Evolutionary conservation across 2,329 filamentous ascomycete genomes (phyloP).

Genomic region (Diaporthe sp.): DNA sequence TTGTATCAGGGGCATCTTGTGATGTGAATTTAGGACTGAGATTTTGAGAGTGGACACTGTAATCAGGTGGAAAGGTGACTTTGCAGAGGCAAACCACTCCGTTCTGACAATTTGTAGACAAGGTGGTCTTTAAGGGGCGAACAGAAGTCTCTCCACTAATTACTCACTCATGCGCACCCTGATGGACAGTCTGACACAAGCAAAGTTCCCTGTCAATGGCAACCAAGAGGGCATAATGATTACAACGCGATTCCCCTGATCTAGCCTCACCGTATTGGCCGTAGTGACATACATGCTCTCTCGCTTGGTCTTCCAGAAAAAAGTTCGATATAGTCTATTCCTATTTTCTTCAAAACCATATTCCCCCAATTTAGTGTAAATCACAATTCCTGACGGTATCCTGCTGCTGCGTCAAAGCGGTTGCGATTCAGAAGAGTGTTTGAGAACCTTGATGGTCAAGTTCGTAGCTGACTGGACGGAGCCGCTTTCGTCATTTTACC

Average conservation of each 20-base stretch:
- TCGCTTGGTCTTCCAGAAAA: neutral
- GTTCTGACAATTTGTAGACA: neutral
- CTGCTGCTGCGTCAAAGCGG: neutral
- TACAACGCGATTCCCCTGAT: neutral
- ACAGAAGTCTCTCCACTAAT: no score
- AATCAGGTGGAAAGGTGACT: neutral
- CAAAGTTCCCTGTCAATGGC: neutral
- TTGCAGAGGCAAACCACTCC: no score
- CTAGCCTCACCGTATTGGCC: neutral
- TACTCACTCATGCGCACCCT: neutral
- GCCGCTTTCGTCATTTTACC: conserved; percentile 12
- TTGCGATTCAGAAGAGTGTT: neutral
- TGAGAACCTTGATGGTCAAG: conserved; percentile 20
- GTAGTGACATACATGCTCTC: neutral
- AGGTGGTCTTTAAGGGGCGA: neutral
- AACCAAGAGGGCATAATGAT: neutral
- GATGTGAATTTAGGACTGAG: neutral
- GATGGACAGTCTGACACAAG: neutral
- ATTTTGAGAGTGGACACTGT: no score
- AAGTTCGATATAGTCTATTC: neutral
- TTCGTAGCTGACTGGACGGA: neutral
- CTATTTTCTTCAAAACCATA: no score
- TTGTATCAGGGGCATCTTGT: conserved; percentile 14
- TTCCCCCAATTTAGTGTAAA: no score
- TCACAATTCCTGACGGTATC: no score